Evolutionary conservation across 2,329 filamentous ascomycete species (phyloP).

Genomic region (Venturia oleaginea): DNA sequence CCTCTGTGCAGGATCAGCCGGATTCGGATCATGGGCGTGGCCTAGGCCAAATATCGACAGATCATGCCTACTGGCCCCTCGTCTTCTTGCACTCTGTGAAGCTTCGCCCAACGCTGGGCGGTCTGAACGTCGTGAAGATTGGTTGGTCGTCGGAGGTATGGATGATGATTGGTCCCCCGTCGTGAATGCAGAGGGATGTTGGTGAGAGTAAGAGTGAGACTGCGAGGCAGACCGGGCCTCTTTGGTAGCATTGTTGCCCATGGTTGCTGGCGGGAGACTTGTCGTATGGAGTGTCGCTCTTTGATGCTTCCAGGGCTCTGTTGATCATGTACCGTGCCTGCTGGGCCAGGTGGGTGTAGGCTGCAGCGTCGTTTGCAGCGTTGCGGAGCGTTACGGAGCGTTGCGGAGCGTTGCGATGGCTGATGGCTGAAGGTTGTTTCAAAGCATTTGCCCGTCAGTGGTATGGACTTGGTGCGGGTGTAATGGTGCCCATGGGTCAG

Average conservation of each 20-base stretch:
- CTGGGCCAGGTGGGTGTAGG: no score
- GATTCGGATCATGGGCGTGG: conserved; percentile 38
- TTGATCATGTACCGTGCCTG: not conserved
- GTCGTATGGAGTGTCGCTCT: not conserved
- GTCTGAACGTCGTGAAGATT: conserved; percentile 18
- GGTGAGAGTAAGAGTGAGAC: conserved; percentile 26
- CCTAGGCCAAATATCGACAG: conserved; percentile 51
- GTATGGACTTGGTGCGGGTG: no score
- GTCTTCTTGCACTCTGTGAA: conserved; percentile 25
- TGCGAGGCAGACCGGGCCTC: conserved; percentile 31
- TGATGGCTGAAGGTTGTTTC: not conserved
- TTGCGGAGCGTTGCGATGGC: no score
- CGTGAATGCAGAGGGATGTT: conserved; percentile 21
- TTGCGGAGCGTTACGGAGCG: no score
- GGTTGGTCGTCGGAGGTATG: conserved; percentile 22
- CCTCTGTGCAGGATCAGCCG: conserved; percentile 47
- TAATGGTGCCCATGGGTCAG: no score
- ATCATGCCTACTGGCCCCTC: conserved; percentile 46
- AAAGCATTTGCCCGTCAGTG: not conserved
- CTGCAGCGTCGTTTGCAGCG: not conserved
- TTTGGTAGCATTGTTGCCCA: conserved; percentile 43
- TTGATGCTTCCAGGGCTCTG: not conserved
- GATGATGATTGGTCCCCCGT: conserved; percentile 23
- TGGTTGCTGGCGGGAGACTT: conserved; percentile 15
- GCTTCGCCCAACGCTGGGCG: conserved; percentile 19